Base-by-base conservation (phyloP, 768 basidiomycete genomes). In the Chalciporus sphaerocephalus region DNA sequence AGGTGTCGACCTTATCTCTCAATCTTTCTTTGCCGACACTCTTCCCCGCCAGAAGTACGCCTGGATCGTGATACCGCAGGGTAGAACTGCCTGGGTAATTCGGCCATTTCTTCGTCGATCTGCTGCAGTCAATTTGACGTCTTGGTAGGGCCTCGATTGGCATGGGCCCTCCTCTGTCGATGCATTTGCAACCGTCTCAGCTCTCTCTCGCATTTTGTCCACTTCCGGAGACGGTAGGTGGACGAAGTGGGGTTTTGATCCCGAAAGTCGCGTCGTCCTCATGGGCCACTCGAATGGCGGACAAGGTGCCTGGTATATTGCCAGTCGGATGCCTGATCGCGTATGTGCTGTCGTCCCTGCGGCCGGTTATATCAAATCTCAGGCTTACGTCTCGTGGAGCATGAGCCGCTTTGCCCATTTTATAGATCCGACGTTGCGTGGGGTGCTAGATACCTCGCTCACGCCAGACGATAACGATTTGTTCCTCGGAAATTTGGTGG, bases 221-320 rank as follows among this genome's bases (percentile, higher is more conserved):
- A 42, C 44, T 4, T 61, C 60, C 13, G 40, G 55, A 18, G 35
- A 60, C 4, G 49, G 37, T 46, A 48, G 47, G 23, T 78, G 76
- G 78, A 55, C 62, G 44, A 30, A 57, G 13, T 78, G 76, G 71
- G 52, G 47, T 15, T 71, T 78, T 34, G 48, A 57, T 23, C 12
- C 54, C 0, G 52, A 69, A 22, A 71, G 74, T 3, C 71, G 69
- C 22, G 77, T 81, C 7, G 67, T 85, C n/a, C 57, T 92, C n/a
- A 69, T 92, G 25, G 92, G 93, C 0, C 92, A 96, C 60, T 94
- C 92, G 3, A 96, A 96, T 61, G 92, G 92, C 22, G 92, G 92
- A 11, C 93, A 94, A 64, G 92, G 92, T 0, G 73, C 83, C 2
- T 92, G 90, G 87, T 83, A 91, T 61, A 58, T 87, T 15, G 81